Conservation (phyloP, 768 basidiomycete species). For the Lactarius tabidus region DNA sequence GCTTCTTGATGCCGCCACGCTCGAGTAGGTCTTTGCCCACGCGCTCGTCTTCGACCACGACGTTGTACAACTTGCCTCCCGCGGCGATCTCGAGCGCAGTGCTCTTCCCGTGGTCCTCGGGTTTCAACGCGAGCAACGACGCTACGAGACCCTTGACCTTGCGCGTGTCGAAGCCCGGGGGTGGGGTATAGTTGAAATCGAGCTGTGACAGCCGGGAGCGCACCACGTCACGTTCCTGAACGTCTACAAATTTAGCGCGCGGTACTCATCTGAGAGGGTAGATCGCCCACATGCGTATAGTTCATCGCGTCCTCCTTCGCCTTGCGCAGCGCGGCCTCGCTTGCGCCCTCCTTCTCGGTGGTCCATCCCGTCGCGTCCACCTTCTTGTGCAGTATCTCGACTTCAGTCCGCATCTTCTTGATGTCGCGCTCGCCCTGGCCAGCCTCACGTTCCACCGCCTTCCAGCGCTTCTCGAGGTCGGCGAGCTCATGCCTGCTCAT, state of each 20-base stretch:
- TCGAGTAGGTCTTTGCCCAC: slow-evolving; percentile 83
- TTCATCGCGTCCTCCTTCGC: slow-evolving; percentile 52
- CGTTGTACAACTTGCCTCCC: slow-evolving; percentile 85
- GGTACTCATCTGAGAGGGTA: background rate
- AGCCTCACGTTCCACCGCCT: slow-evolving; percentile 80
- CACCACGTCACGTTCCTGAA: slow-evolving; percentile 63
- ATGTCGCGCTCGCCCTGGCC: slow-evolving; percentile 70
- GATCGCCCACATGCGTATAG: slow-evolving; percentile 55
- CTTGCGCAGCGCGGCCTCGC: slow-evolving; percentile 46
- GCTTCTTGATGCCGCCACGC: slow-evolving; percentile 72
- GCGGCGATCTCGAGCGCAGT: slow-evolving; percentile 93
- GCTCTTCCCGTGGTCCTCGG: slow-evolving; percentile 68
- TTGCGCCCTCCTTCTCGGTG: slow-evolving; percentile 62
- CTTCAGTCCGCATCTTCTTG: slow-evolving; percentile 50
- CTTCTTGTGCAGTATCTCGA: slow-evolving; percentile 51
- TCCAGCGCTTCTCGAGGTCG: slow-evolving; percentile 71
- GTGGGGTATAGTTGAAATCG: slow-evolving; percentile 82
- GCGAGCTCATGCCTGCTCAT: slow-evolving; percentile 79
- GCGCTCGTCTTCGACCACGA: slow-evolving; percentile 88
- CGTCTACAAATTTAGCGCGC: background rate
- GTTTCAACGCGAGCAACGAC: slow-evolving; percentile 72
- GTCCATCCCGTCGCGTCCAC: slow-evolving; percentile 71
- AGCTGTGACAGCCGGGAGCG: slow-evolving; percentile 63
- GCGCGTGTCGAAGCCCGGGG: slow-evolving; percentile 72
- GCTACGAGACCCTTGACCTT: slow-evolving; percentile 93